Base-by-base conservation (phyloP, 2,329 filamentous ascomycete species). In the Penicillium sp. region DNA sequence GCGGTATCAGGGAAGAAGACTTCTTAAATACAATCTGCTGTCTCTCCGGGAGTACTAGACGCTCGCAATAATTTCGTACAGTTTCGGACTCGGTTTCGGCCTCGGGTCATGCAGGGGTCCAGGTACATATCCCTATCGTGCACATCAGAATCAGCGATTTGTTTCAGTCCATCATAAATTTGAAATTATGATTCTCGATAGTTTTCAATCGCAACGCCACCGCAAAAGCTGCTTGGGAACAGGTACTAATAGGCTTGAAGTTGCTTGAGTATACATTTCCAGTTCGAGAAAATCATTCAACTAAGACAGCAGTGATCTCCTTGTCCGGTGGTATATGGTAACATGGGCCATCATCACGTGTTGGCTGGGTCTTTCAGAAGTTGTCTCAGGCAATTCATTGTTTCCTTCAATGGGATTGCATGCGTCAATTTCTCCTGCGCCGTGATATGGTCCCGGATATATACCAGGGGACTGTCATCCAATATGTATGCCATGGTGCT, bases 21-120 rank as follows among this genome's bases (percentile, higher is more conserved):
- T 21, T 28, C 42, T 28, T 9, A 15, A 13, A 41, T 15, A 29
- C n/a, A 2, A 15, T 45, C 33, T 34, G 4, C 24, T 23, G 6
- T 26, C 18, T 26, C n/a, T 8, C 12, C 9, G 10, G 6, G 4
- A 12, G 2, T 8, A n/a, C 18, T 6, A 33, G 21, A 23, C 15
- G 4, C 12, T 13, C 12, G 24, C 18, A 28, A 33, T 26, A 45
- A 29, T 15, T 16, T 9, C 23, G 28, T 45, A 18, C 31, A 36
- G 10, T 3, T n/a, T 56, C 57, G 57, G 59, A 50, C 18, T 60
- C 55, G 57, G 57, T 29, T 45, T 60, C 55, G 53, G 57, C 6
- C 31, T 57, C 56, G 38, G 53, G 45, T 29, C 8, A 34, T 42
- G 18, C 49, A 51, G 29, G 48, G 41, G 9, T 13, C 26, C 26